A percentile compares a stretch with the other conserved stretches of the same genome.
phyloP scores from a whole-genome alignment of 352 stramenopile species.

The Phytophthora litchii region DNA sequence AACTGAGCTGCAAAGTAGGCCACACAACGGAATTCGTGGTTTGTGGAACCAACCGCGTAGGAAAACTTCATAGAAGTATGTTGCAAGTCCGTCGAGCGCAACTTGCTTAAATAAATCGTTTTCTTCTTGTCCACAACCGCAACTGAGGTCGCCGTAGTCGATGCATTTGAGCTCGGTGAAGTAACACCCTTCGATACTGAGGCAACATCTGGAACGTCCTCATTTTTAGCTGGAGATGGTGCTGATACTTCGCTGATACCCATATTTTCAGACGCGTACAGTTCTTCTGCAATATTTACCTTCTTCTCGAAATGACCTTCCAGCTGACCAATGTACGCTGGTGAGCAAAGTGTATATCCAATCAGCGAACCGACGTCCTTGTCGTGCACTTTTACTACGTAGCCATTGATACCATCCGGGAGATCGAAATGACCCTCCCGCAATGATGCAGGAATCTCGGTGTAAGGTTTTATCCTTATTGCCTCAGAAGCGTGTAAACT shows the following conservation, averaged over 20 bases:
- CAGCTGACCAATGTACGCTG: slow-evolving; percentile 73
- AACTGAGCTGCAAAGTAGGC: slow-evolving; percentile 87
- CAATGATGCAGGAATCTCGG: slow-evolving; percentile 48
- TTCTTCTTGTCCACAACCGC: slow-evolving; percentile 44
- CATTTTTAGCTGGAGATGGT: slow-evolving; percentile 22
- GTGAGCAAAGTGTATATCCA: slow-evolving; percentile 78
- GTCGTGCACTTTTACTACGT: slow-evolving; percentile 81
- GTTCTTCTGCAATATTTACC: slow-evolving; percentile 57
- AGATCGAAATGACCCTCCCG: slow-evolving; percentile 78
- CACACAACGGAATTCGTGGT: slow-evolving; percentile 72
- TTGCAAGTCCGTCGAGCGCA: slow-evolving; percentile 70
- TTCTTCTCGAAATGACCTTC: slow-evolving; percentile 63
- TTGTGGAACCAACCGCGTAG: slow-evolving; percentile 52
- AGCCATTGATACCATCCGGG: slow-evolving; percentile 71
- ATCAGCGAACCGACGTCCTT: slow-evolving; percentile 86
- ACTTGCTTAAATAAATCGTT: slow-evolving; percentile 68
- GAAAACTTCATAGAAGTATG: slow-evolving; percentile 85
- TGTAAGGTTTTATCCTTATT: slow-evolving; percentile 64
- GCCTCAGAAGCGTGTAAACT: slow-evolving; percentile 38
- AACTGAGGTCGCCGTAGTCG: slow-evolving; percentile 17
- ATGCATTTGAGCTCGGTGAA: slow-evolving; percentile 10
- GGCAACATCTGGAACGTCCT: slow-evolving; percentile 18
- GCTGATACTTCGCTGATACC: slow-evolving; percentile 25
- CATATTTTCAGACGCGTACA: slow-evolving; percentile 37
- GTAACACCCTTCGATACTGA: neutral